A percentile compares a stretch with the other conserved stretches of the same genome.
These are phyloP conservation scores for Solanum chacoense DNA, from an alignment of 305 asterid genomes.

Conservation along the genomic window DNA sequence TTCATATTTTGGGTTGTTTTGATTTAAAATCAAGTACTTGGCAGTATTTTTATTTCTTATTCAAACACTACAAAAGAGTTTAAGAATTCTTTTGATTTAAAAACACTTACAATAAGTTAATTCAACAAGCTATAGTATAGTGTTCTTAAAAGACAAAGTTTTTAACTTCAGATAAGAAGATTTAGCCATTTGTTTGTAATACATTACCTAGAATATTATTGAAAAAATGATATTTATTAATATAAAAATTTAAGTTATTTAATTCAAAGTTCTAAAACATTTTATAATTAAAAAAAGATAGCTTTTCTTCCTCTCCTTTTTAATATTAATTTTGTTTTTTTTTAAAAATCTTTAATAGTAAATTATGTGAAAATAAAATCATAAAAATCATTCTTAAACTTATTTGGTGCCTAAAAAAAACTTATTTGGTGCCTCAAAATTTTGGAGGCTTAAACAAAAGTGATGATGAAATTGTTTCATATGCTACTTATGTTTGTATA, in stretches of 20 bases:
- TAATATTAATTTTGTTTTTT: too few relatives aligned
- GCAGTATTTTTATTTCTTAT: too few relatives aligned
- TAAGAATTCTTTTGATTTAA: too few relatives aligned
- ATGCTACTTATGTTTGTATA: too few relatives aligned
- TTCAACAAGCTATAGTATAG: not conserved
- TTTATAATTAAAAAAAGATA: too few relatives aligned
- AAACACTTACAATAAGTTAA: too few relatives aligned
- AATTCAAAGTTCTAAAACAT: not conserved
- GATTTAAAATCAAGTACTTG: not conserved
- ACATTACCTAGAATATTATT: not conserved
- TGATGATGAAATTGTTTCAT: not conserved
- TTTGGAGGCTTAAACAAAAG: not conserved
- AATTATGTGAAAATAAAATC: not conserved
- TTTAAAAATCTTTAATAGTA: too few relatives aligned
- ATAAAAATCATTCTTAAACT: too few relatives aligned
- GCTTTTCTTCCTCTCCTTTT: not conserved
- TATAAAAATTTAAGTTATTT: not conserved
- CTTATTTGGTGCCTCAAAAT: too few relatives aligned
- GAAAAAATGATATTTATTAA: too few relatives aligned
- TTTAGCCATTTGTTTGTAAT: too few relatives aligned
- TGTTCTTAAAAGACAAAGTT: not conserved
- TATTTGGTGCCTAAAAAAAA: too few relatives aligned
- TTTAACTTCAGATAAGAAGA: not conserved
- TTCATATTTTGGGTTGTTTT: not conserved
- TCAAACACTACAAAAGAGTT: not conserved